Percentiles rank a stretch among this genome's conserved stretches.
These are phyloP conservation scores for Trametes punicea DNA, from an alignment of 768 basidiomycete genomes.

Conservation along the genomic window DNA sequence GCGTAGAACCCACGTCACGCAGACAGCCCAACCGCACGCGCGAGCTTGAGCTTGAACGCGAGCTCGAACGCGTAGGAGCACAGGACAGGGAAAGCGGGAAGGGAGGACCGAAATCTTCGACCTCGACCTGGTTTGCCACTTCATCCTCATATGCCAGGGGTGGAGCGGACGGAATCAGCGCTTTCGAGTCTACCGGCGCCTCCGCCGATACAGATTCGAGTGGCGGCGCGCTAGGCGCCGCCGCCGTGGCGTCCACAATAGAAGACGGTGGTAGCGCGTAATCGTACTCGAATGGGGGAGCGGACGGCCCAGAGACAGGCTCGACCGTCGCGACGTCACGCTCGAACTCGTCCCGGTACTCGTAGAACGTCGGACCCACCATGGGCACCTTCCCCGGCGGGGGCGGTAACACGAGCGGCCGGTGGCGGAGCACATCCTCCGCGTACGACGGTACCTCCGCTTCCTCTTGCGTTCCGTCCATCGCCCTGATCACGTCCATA, in stretches of 20 bases:
- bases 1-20: no score
- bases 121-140: not conserved
- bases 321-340: slow-evolving; percentile 22
- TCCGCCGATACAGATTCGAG: slow-evolving; percentile 7
- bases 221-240: slow-evolving; percentile 9
- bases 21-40: not conserved
- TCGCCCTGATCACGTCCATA: not conserved
- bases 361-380: slow-evolving; percentile 25
- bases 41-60: not conserved
- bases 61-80: not conserved
- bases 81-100: not conserved
- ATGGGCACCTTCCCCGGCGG: slow-evolving; percentile 26
- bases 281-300: slow-evolving; percentile 25
- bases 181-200: not conserved
- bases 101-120: not conserved
- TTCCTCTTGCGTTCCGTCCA: slow-evolving; percentile 1
- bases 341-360: slow-evolving; percentile 30
- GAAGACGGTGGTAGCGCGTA: not conserved
- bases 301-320: slow-evolving; percentile 19
- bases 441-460: slow-evolving; percentile 18
- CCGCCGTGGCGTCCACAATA: not conserved
- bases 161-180: slow-evolving; percentile 8
- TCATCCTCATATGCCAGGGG: not conserved
- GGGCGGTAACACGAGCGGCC: slow-evolving; percentile 20
- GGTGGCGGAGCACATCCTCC: slow-evolving; percentile 16